Evolutionary conservation across 192 early-diverging fungal genomes (phyloP).

Genomic region (Phlyctochytrium bullatum): DNA sequence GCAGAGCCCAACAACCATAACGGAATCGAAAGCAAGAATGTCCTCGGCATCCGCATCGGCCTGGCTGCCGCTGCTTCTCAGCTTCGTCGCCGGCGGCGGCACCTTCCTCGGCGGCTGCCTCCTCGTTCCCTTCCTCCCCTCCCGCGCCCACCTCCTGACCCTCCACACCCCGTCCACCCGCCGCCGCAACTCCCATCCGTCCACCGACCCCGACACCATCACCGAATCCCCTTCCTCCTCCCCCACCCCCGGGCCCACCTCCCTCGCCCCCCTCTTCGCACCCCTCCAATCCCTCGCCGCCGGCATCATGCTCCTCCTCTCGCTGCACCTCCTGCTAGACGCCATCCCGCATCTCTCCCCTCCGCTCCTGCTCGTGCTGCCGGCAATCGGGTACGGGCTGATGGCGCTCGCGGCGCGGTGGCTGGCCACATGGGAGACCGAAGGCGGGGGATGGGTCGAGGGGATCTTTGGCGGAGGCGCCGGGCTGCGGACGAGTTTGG

Average conservation of each 20-base stretch:
- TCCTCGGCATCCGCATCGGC: too few relatives aligned
- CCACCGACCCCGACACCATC: constrained; percentile 17
- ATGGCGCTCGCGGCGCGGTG: background rate
- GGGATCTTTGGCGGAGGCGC: background rate
- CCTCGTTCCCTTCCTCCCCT: background rate
- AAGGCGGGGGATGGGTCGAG: background rate
- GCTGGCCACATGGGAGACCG: background rate
- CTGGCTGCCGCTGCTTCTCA: constrained; percentile 12
- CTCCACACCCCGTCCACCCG: constrained; percentile 9
- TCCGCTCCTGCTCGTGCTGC: too few relatives aligned
- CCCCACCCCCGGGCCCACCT: too few relatives aligned
- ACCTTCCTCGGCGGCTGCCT: constrained; percentile 2
- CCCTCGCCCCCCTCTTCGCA: constrained; percentile 19
- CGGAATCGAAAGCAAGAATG: too few relatives aligned
- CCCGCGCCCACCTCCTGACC: background rate
- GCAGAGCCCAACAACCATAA: too few relatives aligned
- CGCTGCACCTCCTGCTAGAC: constrained; percentile 11
- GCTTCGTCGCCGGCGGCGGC: constrained; percentile 15
- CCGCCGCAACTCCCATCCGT: constrained; percentile 4
- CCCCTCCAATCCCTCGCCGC: constrained; percentile 18
- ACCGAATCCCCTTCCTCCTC: constrained; percentile 3
- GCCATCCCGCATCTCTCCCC: too few relatives aligned
- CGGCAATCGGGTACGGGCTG: background rate
- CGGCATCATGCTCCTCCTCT: constrained; percentile 24
- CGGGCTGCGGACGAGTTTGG: constrained; percentile 14